phyloP scores from a whole-genome alignment of 371 early-diverging fungal genomes.

The Circinella minor region DNA sequence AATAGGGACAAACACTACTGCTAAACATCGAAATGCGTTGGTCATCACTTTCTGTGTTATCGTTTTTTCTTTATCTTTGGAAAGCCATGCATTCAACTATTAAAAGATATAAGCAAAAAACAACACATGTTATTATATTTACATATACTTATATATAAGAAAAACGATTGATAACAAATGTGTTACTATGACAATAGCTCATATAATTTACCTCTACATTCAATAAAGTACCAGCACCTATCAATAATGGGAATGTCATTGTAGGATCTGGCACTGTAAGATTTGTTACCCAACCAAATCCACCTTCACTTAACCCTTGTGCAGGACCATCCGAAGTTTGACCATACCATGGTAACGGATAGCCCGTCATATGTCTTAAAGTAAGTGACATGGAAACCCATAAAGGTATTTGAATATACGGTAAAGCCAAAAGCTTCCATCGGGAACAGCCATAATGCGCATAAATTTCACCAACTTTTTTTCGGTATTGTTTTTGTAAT shows the following conservation, averaged over 20 bases:
- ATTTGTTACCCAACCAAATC: slow-evolving; percentile 73
- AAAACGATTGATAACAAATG: too few species aligned
- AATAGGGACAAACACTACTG: slow-evolving; percentile 70
- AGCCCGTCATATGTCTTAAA: slow-evolving; percentile 68
- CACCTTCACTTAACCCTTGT: slow-evolving; percentile 66
- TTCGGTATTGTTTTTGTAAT: slow-evolving; percentile 62
- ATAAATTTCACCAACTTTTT: slow-evolving; percentile 65
- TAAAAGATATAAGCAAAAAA: background rate
- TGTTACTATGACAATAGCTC: background rate
- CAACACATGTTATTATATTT: too few species aligned
- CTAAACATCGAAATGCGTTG: slow-evolving; percentile 60
- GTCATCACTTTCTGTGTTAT: slow-evolving; percentile 50
- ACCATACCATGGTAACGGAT: slow-evolving; percentile 62
- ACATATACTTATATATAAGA: too few species aligned
- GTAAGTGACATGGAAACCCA: slow-evolving; percentile 76
- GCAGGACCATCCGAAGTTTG: slow-evolving; percentile 36
- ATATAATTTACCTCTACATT: slow-evolving; percentile 71
- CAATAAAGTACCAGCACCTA: slow-evolving; percentile 69
- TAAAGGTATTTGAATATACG: slow-evolving; percentile 79
- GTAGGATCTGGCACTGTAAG: slow-evolving; percentile 74
- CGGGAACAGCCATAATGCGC: slow-evolving; percentile 66
- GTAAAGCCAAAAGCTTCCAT: slow-evolving; percentile 64
- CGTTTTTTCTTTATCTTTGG: slow-evolving; percentile 47
- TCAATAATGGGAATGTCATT: slow-evolving; percentile 68
- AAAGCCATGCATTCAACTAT: slow-evolving; percentile 58